Evolutionary conservation across 352 stramenopile genomes (phyloP).

Genomic region (Globisporangium splendens): DNA sequence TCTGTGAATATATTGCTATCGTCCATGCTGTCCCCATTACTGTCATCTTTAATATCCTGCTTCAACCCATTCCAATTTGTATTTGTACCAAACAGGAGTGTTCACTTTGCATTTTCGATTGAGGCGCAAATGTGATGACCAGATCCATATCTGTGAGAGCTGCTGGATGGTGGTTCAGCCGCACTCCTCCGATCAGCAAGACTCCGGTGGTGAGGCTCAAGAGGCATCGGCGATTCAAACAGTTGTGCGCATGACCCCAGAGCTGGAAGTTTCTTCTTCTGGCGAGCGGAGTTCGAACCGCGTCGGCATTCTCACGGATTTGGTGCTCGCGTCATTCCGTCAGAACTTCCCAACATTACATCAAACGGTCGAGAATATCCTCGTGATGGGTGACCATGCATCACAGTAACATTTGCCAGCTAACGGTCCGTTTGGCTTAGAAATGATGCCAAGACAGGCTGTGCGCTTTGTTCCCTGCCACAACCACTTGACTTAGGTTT

Average conservation of each 20-base stretch:
- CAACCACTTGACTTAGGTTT: too few relatives aligned
- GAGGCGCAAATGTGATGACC: background rate
- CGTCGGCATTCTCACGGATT: slow-evolving; percentile 5
- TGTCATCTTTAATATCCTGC: too few relatives aligned
- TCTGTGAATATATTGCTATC: too few relatives aligned
- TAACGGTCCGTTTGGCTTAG: too few relatives aligned
- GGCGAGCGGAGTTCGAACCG: background rate
- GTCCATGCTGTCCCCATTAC: too few relatives aligned
- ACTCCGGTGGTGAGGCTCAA: background rate
- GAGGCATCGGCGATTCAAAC: background rate
- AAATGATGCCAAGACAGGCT: too few relatives aligned
- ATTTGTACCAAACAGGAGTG: too few relatives aligned
- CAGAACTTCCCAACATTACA: slow-evolving; percentile 3
- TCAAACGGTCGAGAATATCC: slow-evolving; percentile 3
- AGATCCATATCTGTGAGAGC: background rate
- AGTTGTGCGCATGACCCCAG: slow-evolving; percentile 1
- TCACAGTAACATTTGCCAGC: too few relatives aligned
- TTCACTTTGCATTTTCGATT: too few relatives aligned
- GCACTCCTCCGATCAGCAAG: background rate
- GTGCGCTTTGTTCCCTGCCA: too few relatives aligned
- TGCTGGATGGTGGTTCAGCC: slow-evolving; percentile 1
- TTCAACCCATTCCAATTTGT: too few relatives aligned
- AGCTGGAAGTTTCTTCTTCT: background rate
- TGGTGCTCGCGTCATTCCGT: background rate
- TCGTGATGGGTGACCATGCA: background rate